Evolutionary conservation across 2,329 filamentous ascomycete species (phyloP), one percentile per base, ranked within the genome.

Genomic region (Westerdykella aurantiaca): DNA sequence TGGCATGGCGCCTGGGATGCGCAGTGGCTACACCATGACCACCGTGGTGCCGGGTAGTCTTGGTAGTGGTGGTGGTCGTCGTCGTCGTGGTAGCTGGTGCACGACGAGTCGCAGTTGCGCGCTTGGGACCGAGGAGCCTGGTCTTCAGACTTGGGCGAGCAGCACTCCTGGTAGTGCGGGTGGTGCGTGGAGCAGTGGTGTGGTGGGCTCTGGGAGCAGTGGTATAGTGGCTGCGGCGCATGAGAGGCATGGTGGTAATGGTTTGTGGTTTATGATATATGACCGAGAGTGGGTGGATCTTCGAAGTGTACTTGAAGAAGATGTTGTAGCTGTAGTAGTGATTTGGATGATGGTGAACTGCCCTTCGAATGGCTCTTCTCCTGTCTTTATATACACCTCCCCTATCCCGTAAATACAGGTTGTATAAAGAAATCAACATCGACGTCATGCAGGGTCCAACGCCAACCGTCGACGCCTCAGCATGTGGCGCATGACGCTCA

Each of bases 1-100:
- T 79, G 3, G 80, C 76, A 57, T 82, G 80, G 58, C 85, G 80
- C 63, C 80, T 78, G 42, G 87, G 84, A 61, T 85, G 82, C 48
- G 80, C 77, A 6, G 56, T 57, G 1, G 56, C 52, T 2, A 55
- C 53, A 6, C 54, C 60, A 25, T 44, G 38, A 25, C 33, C 33
- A 14, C 17, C n/a, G 21, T 39, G 12, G 38, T 52, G 66, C 18
- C 69, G 69, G 34, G 72, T 74, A 6, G 69, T 70, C n/a, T 14
- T 35, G 23, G 61, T 67, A 18, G 63, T 69, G 10, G 67, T 67
- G 56, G 61, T 66, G 16, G 66, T 69, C 0, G 57, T 66, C 50
- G 67, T 63, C 60, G 64, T 58, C 58, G 55, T 63, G 7, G 56
- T 64, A 6, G 56, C 49, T 5, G 53, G 50, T 52, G 57, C 69